Conservation (phyloP, 208 protist genomes). For the Crithidia acanthocephali region DNA sequence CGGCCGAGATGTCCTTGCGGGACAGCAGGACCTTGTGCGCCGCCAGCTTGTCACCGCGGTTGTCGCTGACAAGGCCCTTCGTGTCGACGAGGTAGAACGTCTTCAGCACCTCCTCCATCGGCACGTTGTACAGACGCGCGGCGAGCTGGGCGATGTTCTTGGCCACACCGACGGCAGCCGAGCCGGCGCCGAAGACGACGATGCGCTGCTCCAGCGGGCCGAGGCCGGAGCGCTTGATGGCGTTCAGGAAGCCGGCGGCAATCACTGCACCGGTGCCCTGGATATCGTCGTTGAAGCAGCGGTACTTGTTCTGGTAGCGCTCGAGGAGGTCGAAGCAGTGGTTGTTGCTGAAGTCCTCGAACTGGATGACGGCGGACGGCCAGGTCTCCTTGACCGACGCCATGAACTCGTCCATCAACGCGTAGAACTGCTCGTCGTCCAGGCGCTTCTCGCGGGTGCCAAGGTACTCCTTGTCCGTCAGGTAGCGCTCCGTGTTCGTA, state of each 20-base stretch:
- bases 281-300: conserved; percentile 99
- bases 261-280: conserved; percentile 97
- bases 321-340: conserved; percentile 95
- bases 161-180: conserved; percentile 95
- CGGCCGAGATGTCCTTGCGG: conserved; percentile 79
- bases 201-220: conserved; percentile 70
- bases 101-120: conserved; percentile 82
- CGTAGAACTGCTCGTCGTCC: conserved; percentile 83
- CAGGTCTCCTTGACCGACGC: conserved; percentile 74
- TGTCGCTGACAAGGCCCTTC: conserved; percentile 89
- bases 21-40: conserved; percentile 91
- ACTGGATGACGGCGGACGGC: conserved; percentile 92
- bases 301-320: conserved; percentile 90
- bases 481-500: conserved; percentile 89
- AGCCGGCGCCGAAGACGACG: conserved; percentile 94
- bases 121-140: conserved; percentile 50
- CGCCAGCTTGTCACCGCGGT: conserved; percentile 81
- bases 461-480: conserved; percentile 85
- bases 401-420: conserved; percentile 94
- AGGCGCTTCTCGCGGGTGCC: conserved; percentile 75
- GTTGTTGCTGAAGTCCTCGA: conserved; percentile 97
- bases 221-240: conserved; percentile 64
- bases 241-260: conserved; percentile 92
- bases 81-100: conserved; percentile 94
- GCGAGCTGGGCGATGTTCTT: conserved; percentile 91